Evolutionary conservation across 2,329 filamentous ascomycete genomes (phyloP).

Genomic region (Leptodontidium sp.): DNA sequence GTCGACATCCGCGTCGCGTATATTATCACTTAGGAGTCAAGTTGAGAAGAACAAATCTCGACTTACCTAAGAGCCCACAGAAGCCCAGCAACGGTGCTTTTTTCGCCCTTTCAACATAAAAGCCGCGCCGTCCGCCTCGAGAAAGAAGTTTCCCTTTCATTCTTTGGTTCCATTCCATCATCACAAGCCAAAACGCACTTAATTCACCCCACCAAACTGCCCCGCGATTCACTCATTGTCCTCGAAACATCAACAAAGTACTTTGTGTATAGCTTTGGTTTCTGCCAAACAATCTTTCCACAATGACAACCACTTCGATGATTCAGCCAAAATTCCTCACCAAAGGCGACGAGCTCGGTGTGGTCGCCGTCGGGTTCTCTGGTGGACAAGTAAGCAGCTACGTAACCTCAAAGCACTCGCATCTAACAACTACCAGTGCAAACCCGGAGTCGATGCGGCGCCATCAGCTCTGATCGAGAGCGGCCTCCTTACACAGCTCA

Average conservation of each 20-base stretch:
- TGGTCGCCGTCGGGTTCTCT: slow-evolving; percentile 95
- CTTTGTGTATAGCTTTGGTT: neutral
- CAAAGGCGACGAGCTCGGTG: slow-evolving; percentile 80
- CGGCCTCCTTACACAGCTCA: slow-evolving; percentile 84
- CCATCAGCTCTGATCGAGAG: slow-evolving; percentile 88
- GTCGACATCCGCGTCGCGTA: slow-evolving; percentile 33
- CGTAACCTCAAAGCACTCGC: slow-evolving; percentile 20
- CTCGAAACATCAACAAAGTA: slow-evolving; percentile 1
- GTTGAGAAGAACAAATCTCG: slow-evolving; percentile 22
- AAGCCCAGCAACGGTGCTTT: slow-evolving; percentile 5
- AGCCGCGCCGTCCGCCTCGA: neutral
- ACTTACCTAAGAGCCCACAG: slow-evolving; percentile 34
- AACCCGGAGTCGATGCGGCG: slow-evolving; percentile 89
- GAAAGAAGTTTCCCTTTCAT: neutral
- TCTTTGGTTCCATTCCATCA: slow-evolving; percentile 7
- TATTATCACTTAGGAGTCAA: slow-evolving; percentile 40
- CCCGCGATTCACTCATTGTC: slow-evolving; percentile 19
- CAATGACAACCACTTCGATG: slow-evolving; percentile 47
- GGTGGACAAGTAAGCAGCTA: slow-evolving; percentile 80
- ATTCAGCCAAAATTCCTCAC: slow-evolving; percentile 74
- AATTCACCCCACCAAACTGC: slow-evolving; percentile 28
- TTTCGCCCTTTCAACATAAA: slow-evolving; percentile 13
- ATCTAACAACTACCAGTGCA: slow-evolving; percentile 65
- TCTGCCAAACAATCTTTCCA: slow-evolving; percentile 25
- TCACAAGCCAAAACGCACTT: slow-evolving; percentile 7